Evolutionary conservation across 2,329 filamentous ascomycete genomes (phyloP), one percentile per base, ranked within the genome.

Genomic region (Neonectria punicea): DNA sequence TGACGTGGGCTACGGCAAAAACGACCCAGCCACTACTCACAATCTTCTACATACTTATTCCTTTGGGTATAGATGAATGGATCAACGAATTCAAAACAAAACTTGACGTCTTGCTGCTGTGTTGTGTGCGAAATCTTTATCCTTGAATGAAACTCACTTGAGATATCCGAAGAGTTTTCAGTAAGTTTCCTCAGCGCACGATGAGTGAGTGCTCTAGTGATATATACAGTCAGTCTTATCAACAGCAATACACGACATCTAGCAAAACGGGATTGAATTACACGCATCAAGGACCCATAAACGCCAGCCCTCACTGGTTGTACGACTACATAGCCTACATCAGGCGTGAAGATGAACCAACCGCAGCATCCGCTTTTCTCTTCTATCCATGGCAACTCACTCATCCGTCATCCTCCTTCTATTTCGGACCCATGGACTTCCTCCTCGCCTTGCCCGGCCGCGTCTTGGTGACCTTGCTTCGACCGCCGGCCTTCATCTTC

Each of bases 401-500:
- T 22, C n/a, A 25, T 53, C 44, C 44, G 36, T 44, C 32, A 32
- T 43, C 14, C 10, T 6, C 36, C 43, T 46, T 47, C 11, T 36
- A 25, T 55, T 69, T 66, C 77, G 74, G 59, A 16, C 73, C 70
- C 72, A 75, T 74, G 3, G 84, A 79, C 76, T 85, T 84, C 75
- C 86, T 80, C 75, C 84, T 80, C 51, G 76, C 81, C 81, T 88
- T 88, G 30, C 86, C 86, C 25, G 82, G 78, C 66, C 85, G 76
- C 66, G 81, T 72, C 76, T 84, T 84, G 61, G 75, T 70, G 28
- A 77, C 77, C 71, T 78, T 80, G 58, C 71, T 70, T 25, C 77
- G 73, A 6, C 77, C 74, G 18, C 78, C 76, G 16, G 83, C 85
- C 86, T 97, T 97, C 93, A 97, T 97, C 82, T 75, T 92, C 85